These are phyloP conservation scores for Pleurotus giganteus DNA, from an alignment of 768 basidiomycete species.

Conservation along the genomic window DNA sequence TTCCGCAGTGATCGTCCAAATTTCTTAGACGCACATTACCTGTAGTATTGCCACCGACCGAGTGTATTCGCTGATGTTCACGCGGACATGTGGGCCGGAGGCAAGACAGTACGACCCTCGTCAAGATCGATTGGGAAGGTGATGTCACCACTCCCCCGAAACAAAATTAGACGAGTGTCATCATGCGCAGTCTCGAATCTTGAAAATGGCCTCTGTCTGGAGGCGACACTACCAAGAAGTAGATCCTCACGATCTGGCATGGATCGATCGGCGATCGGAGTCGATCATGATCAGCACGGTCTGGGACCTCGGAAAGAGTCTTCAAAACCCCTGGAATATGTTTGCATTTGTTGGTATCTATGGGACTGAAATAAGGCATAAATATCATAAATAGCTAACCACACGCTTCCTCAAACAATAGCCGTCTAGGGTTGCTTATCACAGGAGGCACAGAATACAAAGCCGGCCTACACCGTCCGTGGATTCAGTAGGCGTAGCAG, in stretches of 20 bases:
- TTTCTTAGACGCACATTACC: too few relatives aligned
- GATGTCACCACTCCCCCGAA: neutral
- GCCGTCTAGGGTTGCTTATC: slow-evolving; percentile 46
- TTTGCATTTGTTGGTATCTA: neutral
- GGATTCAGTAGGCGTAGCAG: neutral
- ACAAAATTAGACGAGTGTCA: neutral
- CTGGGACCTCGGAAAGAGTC: too few relatives aligned
- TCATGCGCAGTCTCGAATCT: neutral
- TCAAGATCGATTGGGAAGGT: neutral
- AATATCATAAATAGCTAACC: neutral
- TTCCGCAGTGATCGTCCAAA: slow-evolving; percentile 1
- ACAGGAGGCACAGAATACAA: slow-evolving; percentile 42
- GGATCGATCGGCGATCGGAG: slow-evolving; percentile 8
- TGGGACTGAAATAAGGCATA: neutral
- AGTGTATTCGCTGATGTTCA: too few relatives aligned
- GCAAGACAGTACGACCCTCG: too few relatives aligned
- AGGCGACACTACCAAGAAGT: slow-evolving; percentile 3
- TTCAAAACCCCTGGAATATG: too few relatives aligned
- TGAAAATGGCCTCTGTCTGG: neutral
- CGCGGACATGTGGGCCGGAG: too few relatives aligned
- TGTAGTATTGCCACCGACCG: too few relatives aligned
- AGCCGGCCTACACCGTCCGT: slow-evolving; percentile 49
- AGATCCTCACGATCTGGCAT: neutral
- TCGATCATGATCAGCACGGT: slow-evolving; percentile 1
- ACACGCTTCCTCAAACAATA: slow-evolving; percentile 46